phyloP scores from a whole-genome alignment of 345 rosid genomes.

The Rhizophora mangle region DNA sequence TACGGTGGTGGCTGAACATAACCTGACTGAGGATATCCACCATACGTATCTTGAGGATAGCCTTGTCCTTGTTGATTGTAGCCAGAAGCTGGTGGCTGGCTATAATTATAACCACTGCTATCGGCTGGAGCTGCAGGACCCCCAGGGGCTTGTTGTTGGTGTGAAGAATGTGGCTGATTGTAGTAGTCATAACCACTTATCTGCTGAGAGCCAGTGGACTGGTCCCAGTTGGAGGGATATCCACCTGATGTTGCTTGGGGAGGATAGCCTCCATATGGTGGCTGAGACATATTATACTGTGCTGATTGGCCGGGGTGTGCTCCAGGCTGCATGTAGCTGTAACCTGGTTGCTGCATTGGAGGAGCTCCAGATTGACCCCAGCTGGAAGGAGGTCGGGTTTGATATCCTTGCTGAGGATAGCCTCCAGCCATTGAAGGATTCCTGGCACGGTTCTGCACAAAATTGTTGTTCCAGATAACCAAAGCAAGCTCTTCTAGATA shows the following conservation, averaged over 20 bases:
- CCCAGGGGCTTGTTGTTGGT: conserved; percentile 58
- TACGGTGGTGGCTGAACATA: conserved; percentile 70
- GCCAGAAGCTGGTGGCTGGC: conserved; percentile 63
- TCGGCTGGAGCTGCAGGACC: conserved; percentile 62
- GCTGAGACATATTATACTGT: conserved; percentile 71
- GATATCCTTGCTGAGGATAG: conserved; percentile 86
- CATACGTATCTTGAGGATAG: conserved; percentile 78
- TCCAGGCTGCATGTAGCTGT: conserved; percentile 87
- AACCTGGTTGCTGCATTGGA: conserved; percentile 72
- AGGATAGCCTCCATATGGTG: conserved; percentile 72
- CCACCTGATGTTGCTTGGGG: conserved; percentile 75
- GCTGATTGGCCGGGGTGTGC: conserved; percentile 70
- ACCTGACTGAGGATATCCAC: conserved; percentile 74
- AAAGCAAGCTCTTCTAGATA: conserved; percentile 12
- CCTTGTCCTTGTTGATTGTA: conserved; percentile 79
- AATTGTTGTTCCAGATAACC: conserved; percentile 37
- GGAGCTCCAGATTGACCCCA: conserved; percentile 79
- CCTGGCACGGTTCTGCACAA: conserved; percentile 88
- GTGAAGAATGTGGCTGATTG: conserved; percentile 61
- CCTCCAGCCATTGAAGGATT: conserved; percentile 79
- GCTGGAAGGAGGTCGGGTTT: conserved; percentile 74
- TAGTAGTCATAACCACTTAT: conserved; percentile 80
- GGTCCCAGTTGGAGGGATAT: conserved; percentile 79
- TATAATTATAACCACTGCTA: conserved; percentile 59
- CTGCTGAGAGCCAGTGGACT: conserved; percentile 70